Percentiles rank a stretch among this genome's conserved stretches.
Evolutionary conservation across 139 green algal genomes (phyloP).

Genomic region (Dunaliella primolecta): DNA sequence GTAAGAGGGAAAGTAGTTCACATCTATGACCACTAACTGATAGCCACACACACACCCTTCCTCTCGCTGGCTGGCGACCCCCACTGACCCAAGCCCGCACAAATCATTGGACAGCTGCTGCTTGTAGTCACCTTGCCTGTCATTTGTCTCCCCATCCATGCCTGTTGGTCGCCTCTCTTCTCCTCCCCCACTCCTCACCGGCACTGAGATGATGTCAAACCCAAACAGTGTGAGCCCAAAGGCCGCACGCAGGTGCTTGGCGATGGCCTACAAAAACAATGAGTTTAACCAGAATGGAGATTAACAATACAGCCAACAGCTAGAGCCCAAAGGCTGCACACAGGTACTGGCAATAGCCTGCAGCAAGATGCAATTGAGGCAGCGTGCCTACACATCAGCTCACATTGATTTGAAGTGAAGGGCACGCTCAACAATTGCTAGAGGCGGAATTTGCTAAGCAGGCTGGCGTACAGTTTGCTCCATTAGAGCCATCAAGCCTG

Average conservation of each 20-base stretch:
- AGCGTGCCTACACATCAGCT: no score
- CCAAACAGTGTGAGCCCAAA: conserved; percentile 70
- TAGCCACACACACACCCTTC: neutral
- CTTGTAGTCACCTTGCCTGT: neutral
- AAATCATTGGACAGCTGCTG: neutral
- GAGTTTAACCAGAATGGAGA: neutral
- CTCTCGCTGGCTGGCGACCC: neutral
- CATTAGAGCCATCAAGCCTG: no score
- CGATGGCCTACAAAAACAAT: conserved; percentile 31
- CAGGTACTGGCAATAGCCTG: no score
- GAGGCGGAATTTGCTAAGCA: no score
- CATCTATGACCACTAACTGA: conserved; percentile 54
- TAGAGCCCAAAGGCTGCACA: no score
- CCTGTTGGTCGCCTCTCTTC: no score
- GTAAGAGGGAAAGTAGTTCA: conserved; percentile 79
- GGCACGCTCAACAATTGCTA: no score
- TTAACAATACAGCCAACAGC: no score
- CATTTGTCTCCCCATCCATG: no score
- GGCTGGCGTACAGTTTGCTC: no score
- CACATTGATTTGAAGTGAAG: no score
- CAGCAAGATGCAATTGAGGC: no score
- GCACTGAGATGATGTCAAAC: conserved; percentile 60
- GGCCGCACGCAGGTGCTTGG: conserved; percentile 28
- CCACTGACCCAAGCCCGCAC: neutral
- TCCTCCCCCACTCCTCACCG: neutral